Percentiles rank a stretch among this genome's conserved stretches.
Evolutionary conservation across 805 yeast genomes (phyloP).

Genomic region (Starmera dryadoides): DNA sequence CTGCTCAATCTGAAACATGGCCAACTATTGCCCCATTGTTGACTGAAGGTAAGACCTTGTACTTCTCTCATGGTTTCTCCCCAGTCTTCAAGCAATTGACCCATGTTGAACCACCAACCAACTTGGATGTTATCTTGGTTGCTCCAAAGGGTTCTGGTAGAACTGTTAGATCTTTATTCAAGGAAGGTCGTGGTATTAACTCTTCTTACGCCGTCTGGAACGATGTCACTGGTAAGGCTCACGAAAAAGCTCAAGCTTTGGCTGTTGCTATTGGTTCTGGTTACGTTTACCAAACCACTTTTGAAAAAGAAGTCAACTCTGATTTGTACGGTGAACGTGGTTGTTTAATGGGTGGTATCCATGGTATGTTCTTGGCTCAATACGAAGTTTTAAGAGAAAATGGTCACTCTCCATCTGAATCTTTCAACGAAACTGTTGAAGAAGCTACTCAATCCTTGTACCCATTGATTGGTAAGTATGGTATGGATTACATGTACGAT

Average conservation of each 20-base stretch:
- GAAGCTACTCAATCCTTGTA: constrained; percentile 99
- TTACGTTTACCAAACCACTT: constrained; percentile 99
- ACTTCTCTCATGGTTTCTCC: constrained; percentile 99
- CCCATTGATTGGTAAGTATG: constrained; percentile 98
- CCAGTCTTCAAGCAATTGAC: constrained; percentile 98
- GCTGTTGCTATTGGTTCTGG: constrained; percentile 99
- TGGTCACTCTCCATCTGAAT: constrained; percentile 99
- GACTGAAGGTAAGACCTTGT: constrained; percentile 95
- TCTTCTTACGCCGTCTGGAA: constrained; percentile 99
- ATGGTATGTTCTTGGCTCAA: constrained; percentile 99
- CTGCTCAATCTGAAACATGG: constrained; percentile 99
- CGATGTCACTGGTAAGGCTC: constrained; percentile 98
- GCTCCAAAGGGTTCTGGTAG: constrained; percentile 99
- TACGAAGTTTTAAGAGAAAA: constrained; percentile 99
- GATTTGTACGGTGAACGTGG: constrained; percentile 99
- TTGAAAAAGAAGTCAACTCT: constrained; percentile 98
- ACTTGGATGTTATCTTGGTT: constrained; percentile 94
- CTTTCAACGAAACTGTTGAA: constrained; percentile 99
- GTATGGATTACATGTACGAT: constrained; percentile 99
- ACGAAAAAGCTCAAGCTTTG: constrained; percentile 96
- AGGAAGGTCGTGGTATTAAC: constrained; percentile 99
- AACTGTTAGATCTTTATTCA: constrained; percentile 98
- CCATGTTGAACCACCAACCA: constrained; percentile 89
- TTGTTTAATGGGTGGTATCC: constrained; percentile 99
- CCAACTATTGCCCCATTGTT: constrained; percentile 74